These are phyloP conservation scores for Paecilomyces sp. DNA, from an alignment of 2,329 filamentous ascomycete species.

Conservation along the genomic window DNA sequence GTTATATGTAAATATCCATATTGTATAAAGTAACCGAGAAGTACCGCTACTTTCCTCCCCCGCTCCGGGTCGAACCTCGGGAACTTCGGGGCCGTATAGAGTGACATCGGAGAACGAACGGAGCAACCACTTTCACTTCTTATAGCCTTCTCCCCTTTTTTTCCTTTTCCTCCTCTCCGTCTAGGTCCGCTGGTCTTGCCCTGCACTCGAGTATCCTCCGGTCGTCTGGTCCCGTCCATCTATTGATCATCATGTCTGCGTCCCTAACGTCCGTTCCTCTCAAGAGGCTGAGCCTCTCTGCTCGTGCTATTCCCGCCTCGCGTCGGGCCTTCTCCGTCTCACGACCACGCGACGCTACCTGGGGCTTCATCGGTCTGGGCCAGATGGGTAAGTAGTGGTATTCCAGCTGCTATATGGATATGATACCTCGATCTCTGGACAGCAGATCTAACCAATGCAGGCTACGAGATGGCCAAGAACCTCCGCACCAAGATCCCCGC, in stretches of 20 bases:
- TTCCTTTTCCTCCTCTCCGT: background rate
- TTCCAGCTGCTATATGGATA: background rate
- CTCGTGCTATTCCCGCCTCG: background rate
- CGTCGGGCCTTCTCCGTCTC: conserved; percentile 42
- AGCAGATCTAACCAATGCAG: conserved; percentile 27
- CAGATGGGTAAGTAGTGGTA: conserved; percentile 49
- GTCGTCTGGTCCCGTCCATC: background rate
- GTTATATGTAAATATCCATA: too few relatives aligned
- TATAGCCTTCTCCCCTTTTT: background rate
- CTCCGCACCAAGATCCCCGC: conserved; percentile 58
- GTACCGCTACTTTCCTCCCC: too few relatives aligned
- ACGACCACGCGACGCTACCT: conserved; percentile 40
- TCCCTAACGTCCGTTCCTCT: background rate
- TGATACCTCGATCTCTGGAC: too few relatives aligned
- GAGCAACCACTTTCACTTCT: too few relatives aligned
- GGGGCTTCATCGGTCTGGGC: conserved; percentile 54
- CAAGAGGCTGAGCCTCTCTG: background rate
- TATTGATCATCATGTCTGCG: background rate
- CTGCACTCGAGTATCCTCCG: too few relatives aligned
- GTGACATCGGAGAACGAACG: too few relatives aligned
- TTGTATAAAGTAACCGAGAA: too few relatives aligned
- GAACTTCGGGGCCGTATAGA: too few relatives aligned
- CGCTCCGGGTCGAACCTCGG: too few relatives aligned
- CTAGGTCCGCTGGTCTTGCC: background rate
- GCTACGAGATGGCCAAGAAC: conserved; percentile 67